A percentile compares a stretch with the other conserved stretches of the same genome.
These are phyloP conservation scores for Aphanomyces astaci DNA, from an alignment of 352 stramenopile species.

Conservation along the genomic window DNA sequence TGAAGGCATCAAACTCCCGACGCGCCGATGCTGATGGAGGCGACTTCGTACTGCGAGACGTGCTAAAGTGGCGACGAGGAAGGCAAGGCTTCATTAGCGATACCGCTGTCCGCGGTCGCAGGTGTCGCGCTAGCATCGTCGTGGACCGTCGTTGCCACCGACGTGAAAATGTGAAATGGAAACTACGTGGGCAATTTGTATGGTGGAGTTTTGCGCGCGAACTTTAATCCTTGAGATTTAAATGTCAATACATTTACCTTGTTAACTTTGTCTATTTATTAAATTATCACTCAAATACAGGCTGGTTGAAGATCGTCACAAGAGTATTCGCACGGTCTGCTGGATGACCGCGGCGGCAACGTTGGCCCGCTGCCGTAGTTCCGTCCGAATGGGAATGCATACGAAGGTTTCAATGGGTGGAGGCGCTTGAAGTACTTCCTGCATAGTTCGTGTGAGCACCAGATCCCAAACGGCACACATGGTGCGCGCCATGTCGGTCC, in stretches of 20 bases:
- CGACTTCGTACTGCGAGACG: not conserved
- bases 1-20: conserved; percentile 32
- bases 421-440: not conserved
- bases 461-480: not conserved
- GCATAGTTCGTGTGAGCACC: not conserved
- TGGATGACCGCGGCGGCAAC: conserved; percentile 15
- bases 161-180: not conserved
- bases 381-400: conserved; percentile 17
- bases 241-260: not conserved
- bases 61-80: not conserved
- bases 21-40: conserved; percentile 3
- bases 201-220: not conserved
- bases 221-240: not conserved
- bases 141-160: not conserved
- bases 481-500: not conserved
- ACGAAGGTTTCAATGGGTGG: not conserved
- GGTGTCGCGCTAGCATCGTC: not conserved
- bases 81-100: not conserved
- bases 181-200: not conserved
- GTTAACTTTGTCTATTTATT: not conserved
- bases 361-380: conserved; percentile 9
- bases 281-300: not conserved
- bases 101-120: not conserved
- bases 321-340: not conserved
- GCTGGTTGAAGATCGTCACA: not conserved